A percentile compares a stretch with the other conserved stretches of the same genome.
phyloP scores from a whole-genome alignment of 345 rosid genomes.

The Anastatica hierochuntica region DNA sequence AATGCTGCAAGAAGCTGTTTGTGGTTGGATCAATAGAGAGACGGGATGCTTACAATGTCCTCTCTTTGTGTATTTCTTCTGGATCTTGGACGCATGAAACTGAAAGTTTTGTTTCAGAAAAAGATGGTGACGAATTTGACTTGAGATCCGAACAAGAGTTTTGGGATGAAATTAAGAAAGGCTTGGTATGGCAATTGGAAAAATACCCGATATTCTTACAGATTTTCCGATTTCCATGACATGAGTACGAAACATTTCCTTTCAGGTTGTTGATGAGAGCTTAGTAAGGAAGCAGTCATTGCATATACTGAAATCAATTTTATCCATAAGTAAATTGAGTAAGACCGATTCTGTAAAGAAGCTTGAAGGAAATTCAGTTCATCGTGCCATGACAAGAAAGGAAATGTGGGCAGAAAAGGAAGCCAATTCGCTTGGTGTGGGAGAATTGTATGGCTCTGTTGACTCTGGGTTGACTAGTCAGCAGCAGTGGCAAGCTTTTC shows the following conservation, averaged over 20 bases:
- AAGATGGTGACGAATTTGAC: constrained; percentile 42
- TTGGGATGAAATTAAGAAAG: constrained; percentile 85
- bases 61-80: constrained; percentile 57
- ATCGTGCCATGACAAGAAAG: constrained; percentile 55
- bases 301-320: constrained; percentile 53
- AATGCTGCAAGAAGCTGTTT: constrained; percentile 68
- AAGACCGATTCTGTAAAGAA: constrained; percentile 30
- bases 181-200: constrained; percentile 72
- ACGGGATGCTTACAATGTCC: constrained; percentile 73
- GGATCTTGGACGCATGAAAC: constrained; percentile 27
- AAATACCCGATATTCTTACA: not conserved
- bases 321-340: constrained; percentile 35
- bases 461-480: constrained; percentile 38
- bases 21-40: constrained; percentile 70
- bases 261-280: constrained; percentile 74
- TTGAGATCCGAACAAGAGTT: constrained; percentile 52
- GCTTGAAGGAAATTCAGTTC: constrained; percentile 30
- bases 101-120: constrained; percentile 24
- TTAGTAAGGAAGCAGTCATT: constrained; percentile 83
- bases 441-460: constrained; percentile 36
- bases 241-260: not conserved
- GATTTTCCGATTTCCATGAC: constrained; percentile 1
- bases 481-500: constrained; percentile 84
- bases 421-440: constrained; percentile 85
- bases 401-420: constrained; percentile 82